Evolutionary conservation across 2,329 filamentous ascomycete species (phyloP), one percentile per base, ranked within the genome.

Genomic region (Ascochyta koolunga): DNA sequence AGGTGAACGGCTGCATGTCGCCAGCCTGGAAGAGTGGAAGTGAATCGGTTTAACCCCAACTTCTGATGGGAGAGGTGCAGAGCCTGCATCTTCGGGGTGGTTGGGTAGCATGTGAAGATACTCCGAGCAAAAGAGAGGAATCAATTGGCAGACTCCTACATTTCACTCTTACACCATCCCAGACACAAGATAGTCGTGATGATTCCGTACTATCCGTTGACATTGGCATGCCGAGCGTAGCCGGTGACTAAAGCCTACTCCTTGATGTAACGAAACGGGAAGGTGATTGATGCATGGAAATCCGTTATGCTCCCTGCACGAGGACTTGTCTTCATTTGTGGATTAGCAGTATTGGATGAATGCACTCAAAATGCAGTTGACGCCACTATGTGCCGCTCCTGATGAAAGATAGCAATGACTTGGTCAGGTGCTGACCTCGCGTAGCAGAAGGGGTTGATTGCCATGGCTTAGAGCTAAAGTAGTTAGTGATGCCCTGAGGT

Each of bases 1-100:
- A 33, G 2, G 2, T 22, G 2, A 47, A 56, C 9, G 47, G 41
- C 2, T 56, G 47, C 19, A 33, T 50, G 37, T 56, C 52, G 2
- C 52, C 52, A 15, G 42, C 47, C 8, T 50, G 52, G 52, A 44
- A 15, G 15, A 36, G 16, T n/a, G 13, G 25, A 13, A 27, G 27
- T 27, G n/a, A 18, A 16, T 43, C 39, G 11, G 6, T 13, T n/a
- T 24, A 21, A n/a, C 21, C 25, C 18, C 16, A 19, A 15, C 11
- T n/a, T 21, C 38, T 29, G 42, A 21, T 11, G 18, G n/a, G 10
- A 24, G n/a, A 11, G 18, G 24, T 18, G 25, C 25, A 13, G 31
- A 11, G 15, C 42, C 24, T 29, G 15, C 18, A 16, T 42, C 7
- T 6, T 7, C 37, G 10, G 31, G 37, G 13, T 15, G 19, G 11